Evolutionary conservation across 768 basidiomycete genomes (phyloP), one percentile per base, ranked within the genome.

Genomic region (Solioccasus polychromus): DNA sequence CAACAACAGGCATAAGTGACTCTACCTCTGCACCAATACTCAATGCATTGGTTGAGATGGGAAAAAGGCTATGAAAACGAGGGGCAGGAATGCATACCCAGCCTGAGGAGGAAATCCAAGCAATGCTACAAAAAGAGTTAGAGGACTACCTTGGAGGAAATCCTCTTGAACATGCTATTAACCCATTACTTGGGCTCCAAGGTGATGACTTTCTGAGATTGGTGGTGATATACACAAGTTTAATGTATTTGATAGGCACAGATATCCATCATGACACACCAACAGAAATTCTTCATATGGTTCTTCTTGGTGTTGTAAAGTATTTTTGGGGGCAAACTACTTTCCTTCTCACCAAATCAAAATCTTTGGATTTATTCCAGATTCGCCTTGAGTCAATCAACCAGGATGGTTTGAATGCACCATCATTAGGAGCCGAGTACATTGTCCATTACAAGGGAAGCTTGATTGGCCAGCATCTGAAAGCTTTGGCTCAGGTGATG

Each of bases 401-500:
- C 0, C 29, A 30, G 0, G 48, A 55, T 5, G 65, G 65, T 0
- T 50, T 69, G 1, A 62, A 63, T 18, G 35, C 58, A 8, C 62
- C 64, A 0, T 38, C 37, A 3, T 52, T 69, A 3, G 48, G 52
- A 17, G 62, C 64, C 0, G 54, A 59, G 6, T 70, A 71, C 34
- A 62, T 69, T n/a, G 56, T 53, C 20, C 59, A 52, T 0, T 68
- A 69, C 39, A 54, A 55, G n/a, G 60, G 63, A 0, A 44, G 55
- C 1, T 47, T 71, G 0, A 68, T 70, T 12, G 67, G 68, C 0
- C 54, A 58, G 35, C 64, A 68, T 28, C 62, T 68, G 50, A 64
- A 66, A 46, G 58, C 51, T n/a, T 26, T 71, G 0, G 48, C 52
- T 0, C 69, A 69, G 20, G 57, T 64, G 0, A 69, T 64, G 47